Percentiles rank a stretch among this genome's conserved stretches.
These are phyloP conservation scores for Aspergillus biplanus DNA, from an alignment of 495 filamentous ascomycete species.

Conservation along the genomic window DNA sequence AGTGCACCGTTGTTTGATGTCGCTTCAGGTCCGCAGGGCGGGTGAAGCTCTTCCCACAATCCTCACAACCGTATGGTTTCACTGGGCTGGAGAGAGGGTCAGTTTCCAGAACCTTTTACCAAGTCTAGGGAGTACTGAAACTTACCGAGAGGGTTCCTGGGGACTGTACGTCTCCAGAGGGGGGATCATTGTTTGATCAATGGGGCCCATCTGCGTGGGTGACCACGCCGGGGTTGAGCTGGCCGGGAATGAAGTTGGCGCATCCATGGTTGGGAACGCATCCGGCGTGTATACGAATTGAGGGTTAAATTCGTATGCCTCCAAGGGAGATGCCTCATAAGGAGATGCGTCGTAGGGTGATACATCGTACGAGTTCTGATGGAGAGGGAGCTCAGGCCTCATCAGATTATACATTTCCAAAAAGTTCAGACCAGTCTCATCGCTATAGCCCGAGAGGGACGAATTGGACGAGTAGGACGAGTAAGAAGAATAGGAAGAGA, in stretches of 20 bases:
- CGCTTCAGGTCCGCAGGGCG: slow-evolving; percentile 59
- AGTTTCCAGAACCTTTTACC: slow-evolving; percentile 7
- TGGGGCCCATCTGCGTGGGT: slow-evolving; percentile 16
- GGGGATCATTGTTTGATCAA: slow-evolving; percentile 17
- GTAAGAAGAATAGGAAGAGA: slow-evolving; percentile 18
- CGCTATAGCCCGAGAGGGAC: slow-evolving; percentile 28
- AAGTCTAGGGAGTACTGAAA: background rate
- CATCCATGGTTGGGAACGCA: slow-evolving; percentile 13
- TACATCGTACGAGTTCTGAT: slow-evolving; percentile 6
- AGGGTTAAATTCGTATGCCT: slow-evolving; percentile 22
- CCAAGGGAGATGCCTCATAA: slow-evolving; percentile 23
- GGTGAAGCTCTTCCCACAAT: slow-evolving; percentile 53
- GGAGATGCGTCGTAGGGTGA: slow-evolving; percentile 19
- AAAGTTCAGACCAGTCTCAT: slow-evolving; percentile 32
- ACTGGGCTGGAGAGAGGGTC: slow-evolving; percentile 27
- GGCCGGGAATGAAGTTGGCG: slow-evolving; percentile 17
- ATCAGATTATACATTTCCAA: slow-evolving; percentile 36
- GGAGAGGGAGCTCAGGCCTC: slow-evolving; percentile 26
- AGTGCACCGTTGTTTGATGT: slow-evolving; percentile 56
- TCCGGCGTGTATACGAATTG: slow-evolving; percentile 24
- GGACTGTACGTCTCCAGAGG: slow-evolving; percentile 18
- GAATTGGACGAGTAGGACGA: slow-evolving; percentile 18
- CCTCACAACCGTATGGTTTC: slow-evolving; percentile 47
- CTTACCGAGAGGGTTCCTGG: slow-evolving; percentile 23
- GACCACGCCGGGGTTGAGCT: slow-evolving; percentile 17